These are phyloP conservation scores for Flaveria sonorensis DNA, from an alignment of 129 eudicot species.

Conservation along the genomic window DNA sequence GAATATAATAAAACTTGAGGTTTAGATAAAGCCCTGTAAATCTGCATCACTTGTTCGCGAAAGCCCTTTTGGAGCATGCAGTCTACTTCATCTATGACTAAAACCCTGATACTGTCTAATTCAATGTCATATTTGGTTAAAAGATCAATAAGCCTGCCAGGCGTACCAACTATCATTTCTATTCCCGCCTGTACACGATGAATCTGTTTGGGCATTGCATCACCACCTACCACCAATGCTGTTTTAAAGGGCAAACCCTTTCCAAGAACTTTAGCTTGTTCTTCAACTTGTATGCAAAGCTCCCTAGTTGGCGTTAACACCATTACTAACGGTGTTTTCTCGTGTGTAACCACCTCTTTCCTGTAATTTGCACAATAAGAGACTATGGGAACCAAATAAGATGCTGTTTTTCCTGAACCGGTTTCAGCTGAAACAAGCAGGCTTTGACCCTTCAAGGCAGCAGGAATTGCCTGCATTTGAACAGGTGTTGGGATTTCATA, in stretches of 20 bases:
- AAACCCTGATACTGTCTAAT: slow-evolving; percentile 51
- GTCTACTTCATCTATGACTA: slow-evolving; percentile 94
- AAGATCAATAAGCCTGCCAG: slow-evolving; percentile 92
- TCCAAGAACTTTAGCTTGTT: slow-evolving; percentile 82
- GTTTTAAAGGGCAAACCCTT: slow-evolving; percentile 89
- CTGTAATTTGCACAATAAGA: slow-evolving; percentile 55
- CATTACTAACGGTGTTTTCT: slow-evolving; percentile 58
- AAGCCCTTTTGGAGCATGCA: slow-evolving; percentile 88
- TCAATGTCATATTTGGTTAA: slow-evolving; percentile 76
- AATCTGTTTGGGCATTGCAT: slow-evolving; percentile 82
- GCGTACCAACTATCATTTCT: slow-evolving; percentile 81
- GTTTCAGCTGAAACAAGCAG: slow-evolving; percentile 92
- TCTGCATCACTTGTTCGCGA: slow-evolving; percentile 88
- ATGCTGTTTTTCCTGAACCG: slow-evolving; percentile 92
- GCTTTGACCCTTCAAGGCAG: slow-evolving; percentile 69
- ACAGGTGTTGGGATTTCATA: slow-evolving; percentile 95
- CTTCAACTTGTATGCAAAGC: slow-evolving; percentile 90
- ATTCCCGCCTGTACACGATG: slow-evolving; percentile 72
- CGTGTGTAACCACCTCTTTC: slow-evolving; percentile 19
- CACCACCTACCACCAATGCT: slow-evolving; percentile 93
- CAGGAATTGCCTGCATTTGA: slow-evolving; percentile 96
- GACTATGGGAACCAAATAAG: slow-evolving; percentile 77
- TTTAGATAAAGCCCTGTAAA: slow-evolving; percentile 65
- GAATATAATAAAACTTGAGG: slow-evolving; percentile 84
- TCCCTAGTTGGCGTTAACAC: slow-evolving; percentile 92